phyloP scores from a whole-genome alignment of 2,329 filamentous ascomycete genomes.

The Fusarium robinianum region DNA sequence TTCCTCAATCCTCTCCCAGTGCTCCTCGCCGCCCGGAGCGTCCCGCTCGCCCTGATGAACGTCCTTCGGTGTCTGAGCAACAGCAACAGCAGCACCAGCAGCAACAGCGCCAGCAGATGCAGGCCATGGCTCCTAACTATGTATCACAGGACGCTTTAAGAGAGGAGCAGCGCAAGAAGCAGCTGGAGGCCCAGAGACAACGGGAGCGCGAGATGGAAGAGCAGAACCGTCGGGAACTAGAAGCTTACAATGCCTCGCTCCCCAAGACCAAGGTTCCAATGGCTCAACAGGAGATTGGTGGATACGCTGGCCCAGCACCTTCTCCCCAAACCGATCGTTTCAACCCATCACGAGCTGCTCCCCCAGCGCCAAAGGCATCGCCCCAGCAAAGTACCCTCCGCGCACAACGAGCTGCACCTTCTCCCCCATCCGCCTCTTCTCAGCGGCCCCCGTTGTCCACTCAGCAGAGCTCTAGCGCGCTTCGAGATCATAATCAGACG shows the following conservation, averaged over 20 bases:
- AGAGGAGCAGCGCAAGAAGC: conserved; percentile 65
- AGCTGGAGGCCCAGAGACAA: conserved; percentile 62
- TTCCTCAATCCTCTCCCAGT: conserved; percentile 43
- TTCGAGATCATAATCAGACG: conserved; percentile 49
- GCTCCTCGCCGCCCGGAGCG: conserved; percentile 51
- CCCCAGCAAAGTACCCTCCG: conserved; percentile 61
- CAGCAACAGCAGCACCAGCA: conserved; percentile 56
- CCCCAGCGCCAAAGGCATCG: conserved; percentile 70
- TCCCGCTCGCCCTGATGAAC: conserved; percentile 43
- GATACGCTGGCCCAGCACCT: conserved; percentile 48
- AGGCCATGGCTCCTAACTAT: conserved; percentile 60
- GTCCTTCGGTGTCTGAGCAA: conserved; percentile 38
- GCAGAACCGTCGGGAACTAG: conserved; percentile 73
- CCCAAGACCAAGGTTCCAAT: conserved; percentile 79
- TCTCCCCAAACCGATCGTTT: conserved; percentile 67
- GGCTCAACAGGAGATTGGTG: conserved; percentile 87
- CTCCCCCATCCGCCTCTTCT: conserved; percentile 53
- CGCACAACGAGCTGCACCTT: conserved; percentile 83
- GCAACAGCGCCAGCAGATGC: conserved; percentile 63
- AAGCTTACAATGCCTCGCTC: conserved; percentile 87
- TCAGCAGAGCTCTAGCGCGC: conserved; percentile 55
- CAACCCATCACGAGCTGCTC: conserved; percentile 83
- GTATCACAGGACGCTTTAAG: conserved; percentile 54
- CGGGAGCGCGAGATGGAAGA: conserved; percentile 61
- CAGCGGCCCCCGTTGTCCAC: conserved; percentile 53